phyloP scores from a whole-genome alignment of 495 filamentous ascomycete species.

The Xylaria nigripes region DNA sequence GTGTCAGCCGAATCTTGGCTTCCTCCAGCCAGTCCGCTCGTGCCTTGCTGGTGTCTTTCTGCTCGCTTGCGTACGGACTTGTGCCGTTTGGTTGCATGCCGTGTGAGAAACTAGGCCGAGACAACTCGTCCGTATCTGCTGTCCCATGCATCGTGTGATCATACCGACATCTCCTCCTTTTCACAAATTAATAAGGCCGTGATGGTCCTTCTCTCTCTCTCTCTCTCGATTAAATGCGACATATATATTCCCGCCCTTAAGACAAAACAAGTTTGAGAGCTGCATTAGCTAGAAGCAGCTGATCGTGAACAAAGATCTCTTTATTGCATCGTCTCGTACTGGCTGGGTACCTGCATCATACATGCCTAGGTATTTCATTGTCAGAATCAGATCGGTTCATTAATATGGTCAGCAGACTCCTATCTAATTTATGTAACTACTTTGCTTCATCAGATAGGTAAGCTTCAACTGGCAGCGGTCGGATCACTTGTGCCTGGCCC shows the following conservation, averaged over 20 bases:
- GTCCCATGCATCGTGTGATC: neutral
- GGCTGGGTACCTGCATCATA: neutral
- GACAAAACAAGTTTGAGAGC: neutral
- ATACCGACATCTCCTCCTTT: neutral
- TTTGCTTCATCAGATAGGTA: too few relatives aligned
- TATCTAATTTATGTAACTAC: too few relatives aligned
- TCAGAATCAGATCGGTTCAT: neutral
- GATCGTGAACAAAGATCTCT: neutral
- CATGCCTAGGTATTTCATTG: neutral
- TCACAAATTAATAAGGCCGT: neutral
- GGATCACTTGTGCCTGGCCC: too few relatives aligned
- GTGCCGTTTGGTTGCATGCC: neutral
- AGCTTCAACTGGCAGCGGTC: too few relatives aligned
- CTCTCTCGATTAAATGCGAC: too few relatives aligned
- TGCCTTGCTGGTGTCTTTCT: neutral
- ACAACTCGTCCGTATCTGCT: neutral
- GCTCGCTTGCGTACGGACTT: neutral
- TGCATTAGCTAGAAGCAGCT: neutral
- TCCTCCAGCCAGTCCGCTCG: constrained; percentile 11
- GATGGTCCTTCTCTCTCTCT: neutral
- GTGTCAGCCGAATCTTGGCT: constrained; percentile 6
- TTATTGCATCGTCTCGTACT: neutral
- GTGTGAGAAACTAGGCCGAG: neutral
- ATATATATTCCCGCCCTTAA: too few relatives aligned
- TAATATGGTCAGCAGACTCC: too few relatives aligned